phyloP scores from a whole-genome alignment of 1,284 basidiomycete species.

The Fomitiporia mediterranea region DNA sequence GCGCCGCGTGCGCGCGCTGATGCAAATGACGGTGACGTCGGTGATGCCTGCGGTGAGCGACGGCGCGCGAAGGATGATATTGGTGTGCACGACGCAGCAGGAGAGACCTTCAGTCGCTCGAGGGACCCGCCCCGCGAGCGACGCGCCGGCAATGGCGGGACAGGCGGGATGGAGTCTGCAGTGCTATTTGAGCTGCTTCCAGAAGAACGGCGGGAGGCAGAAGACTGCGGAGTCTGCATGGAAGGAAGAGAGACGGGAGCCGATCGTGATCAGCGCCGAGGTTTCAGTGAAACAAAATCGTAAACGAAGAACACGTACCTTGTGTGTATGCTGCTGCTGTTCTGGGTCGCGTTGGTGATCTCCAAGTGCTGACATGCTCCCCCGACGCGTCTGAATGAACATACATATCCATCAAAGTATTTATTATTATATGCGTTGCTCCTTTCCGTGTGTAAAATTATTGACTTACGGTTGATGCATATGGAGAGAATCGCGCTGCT shows the following conservation, averaged over 20 bases:
- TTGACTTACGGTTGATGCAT: constrained; percentile 14
- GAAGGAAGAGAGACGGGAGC: not conserved
- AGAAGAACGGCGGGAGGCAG: constrained; percentile 18
- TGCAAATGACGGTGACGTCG: constrained; percentile 59
- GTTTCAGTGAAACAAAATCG: not conserved
- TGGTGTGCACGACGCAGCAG: constrained; percentile 50
- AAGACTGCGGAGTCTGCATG: constrained; percentile 2
- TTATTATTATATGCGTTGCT: too few relatives aligned
- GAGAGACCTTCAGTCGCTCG: constrained; percentile 8
- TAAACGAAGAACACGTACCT: constrained; percentile 6
- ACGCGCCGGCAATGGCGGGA: constrained; percentile 9
- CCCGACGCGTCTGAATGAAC: constrained; percentile 32
- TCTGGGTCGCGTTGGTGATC: constrained; percentile 11
- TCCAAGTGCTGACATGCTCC: constrained; percentile 30
- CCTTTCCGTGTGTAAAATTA: too few relatives aligned
- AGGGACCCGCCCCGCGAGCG: constrained; percentile 7
- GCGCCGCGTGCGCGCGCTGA: constrained; percentile 30
- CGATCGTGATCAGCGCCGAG: constrained; percentile 5
- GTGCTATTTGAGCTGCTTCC: not conserved
- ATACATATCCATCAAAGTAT: too few relatives aligned
- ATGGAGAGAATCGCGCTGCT: constrained; percentile 20
- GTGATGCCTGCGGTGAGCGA: constrained; percentile 68
- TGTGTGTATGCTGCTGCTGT: constrained; percentile 1
- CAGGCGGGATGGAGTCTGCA: not conserved
- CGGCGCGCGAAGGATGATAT: constrained; percentile 74